phyloP scores from a whole-genome alignment of 495 filamentous ascomycete species.

The Staphylotrichum longicolle region DNA sequence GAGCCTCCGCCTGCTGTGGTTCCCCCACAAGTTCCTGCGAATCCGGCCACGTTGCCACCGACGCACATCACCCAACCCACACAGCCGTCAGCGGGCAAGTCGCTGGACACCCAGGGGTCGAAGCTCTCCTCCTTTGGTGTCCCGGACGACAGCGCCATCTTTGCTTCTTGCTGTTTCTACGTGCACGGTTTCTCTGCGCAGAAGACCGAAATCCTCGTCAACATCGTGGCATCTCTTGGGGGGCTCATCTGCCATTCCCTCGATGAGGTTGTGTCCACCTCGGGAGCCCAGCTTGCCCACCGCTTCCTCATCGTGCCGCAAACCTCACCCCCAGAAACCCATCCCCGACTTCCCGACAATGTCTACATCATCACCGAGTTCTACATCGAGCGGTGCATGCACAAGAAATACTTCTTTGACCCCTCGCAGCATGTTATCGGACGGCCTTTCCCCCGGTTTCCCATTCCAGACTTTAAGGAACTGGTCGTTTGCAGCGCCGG shows the following conservation, averaged over 20 bases:
- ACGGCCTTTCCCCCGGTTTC: constrained; percentile 67
- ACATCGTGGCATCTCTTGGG: constrained; percentile 45
- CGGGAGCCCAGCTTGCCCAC: constrained; percentile 29
- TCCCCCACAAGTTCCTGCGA: constrained; percentile 1
- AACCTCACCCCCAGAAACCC: constrained; percentile 38
- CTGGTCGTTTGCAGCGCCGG: constrained; percentile 75
- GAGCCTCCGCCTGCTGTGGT: constrained; percentile 15
- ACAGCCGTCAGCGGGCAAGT: constrained; percentile 14
- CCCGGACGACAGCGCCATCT: constrained; percentile 39
- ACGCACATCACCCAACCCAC: constrained; percentile 13
- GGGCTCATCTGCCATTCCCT: constrained; percentile 44
- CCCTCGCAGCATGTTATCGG: constrained; percentile 71
- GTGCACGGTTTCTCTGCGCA: constrained; percentile 58
- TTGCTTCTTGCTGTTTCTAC: constrained; percentile 58
- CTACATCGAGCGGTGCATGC: constrained; percentile 87
- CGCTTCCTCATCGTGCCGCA: constrained; percentile 55
- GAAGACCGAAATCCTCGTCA: constrained; percentile 44
- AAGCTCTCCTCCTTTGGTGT: constrained; percentile 34
- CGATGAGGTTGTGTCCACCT: constrained; percentile 41
- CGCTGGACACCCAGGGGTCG: constrained; percentile 28
- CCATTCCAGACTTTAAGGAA: constrained; percentile 63
- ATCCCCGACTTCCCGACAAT: constrained; percentile 38
- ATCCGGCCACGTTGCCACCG: constrained; percentile 16
- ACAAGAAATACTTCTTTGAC: constrained; percentile 65
- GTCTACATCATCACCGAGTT: constrained; percentile 74